Conservation (phyloP, 257 asterid genomes). For the Gentiana straminea region DNA sequence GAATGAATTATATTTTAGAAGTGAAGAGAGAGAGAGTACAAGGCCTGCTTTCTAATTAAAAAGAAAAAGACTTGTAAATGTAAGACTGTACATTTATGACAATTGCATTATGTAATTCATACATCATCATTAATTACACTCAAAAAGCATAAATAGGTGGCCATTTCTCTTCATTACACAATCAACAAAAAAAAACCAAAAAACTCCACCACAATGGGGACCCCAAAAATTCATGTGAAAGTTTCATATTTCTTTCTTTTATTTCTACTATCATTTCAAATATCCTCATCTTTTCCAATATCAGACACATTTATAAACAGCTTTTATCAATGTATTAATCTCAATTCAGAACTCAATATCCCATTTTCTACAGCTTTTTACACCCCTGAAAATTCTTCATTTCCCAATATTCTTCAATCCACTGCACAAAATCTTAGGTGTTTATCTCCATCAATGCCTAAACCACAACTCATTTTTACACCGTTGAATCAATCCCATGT, state of each 20-base stretch:
- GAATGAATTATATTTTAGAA: too few species aligned
- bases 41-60: too few species aligned
- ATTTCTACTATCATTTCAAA: conserved; percentile 1
- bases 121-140: conserved; percentile 4
- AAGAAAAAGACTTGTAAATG: too few species aligned
- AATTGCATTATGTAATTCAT: conserved; percentile 15
- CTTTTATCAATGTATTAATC: conserved; percentile 19
- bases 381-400: conserved; percentile 19
- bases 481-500: conserved; percentile 27
- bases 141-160: conserved; percentile 7
- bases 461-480: conserved; percentile 28
- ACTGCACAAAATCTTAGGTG: conserved; percentile 30
- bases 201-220: too few species aligned
- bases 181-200: background rate
- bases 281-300: conserved; percentile 2
- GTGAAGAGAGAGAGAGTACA: too few species aligned
- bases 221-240: conserved; percentile 3
- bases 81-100: conserved; percentile 3
- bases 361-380: conserved; percentile 20
- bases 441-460: conserved; percentile 17
- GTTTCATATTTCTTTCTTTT: background rate
- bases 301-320: conserved; percentile 13
- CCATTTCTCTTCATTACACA: background rate
- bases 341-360: conserved; percentile 17
- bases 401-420: conserved; percentile 14